phyloP scores from a whole-genome alignment of 1,284 basidiomycete species.

The Earliella scabrosa region DNA sequence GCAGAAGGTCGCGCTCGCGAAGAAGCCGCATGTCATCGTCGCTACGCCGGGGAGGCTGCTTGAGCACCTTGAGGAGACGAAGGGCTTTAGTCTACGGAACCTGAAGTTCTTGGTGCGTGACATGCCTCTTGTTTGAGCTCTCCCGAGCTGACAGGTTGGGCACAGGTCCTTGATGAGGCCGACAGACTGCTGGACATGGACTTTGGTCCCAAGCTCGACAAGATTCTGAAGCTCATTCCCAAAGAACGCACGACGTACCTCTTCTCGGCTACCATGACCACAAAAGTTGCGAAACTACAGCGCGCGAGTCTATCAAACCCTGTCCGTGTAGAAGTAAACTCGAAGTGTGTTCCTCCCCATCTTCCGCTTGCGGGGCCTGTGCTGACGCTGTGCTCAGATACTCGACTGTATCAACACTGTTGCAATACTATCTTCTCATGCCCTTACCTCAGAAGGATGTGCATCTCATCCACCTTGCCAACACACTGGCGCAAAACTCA shows the following conservation, averaged over 20 bases:
- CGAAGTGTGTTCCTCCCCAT: conserved; percentile 68
- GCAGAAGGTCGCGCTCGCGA: conserved; percentile 93
- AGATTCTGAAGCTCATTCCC: conserved; percentile 95
- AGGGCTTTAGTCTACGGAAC: conserved; percentile 90
- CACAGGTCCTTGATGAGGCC: conserved; percentile 94
- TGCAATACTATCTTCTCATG: conserved; percentile 96
- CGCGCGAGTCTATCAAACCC: conserved; percentile 95
- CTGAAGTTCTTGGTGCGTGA: conserved; percentile 86
- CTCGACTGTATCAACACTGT: conserved; percentile 93
- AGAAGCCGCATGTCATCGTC: conserved; percentile 95
- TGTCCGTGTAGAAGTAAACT: conserved; percentile 91
- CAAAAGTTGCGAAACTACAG: conserved; percentile 97
- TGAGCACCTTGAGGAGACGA: conserved; percentile 97
- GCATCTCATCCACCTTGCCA: conserved; percentile 89
- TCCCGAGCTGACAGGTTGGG: no score
- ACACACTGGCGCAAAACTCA: conserved; percentile 89
- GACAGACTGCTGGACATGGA: conserved; percentile 97
- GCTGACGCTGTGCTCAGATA: conserved; percentile 63
- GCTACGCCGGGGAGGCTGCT: conserved; percentile 95
- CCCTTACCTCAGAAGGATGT: conserved; percentile 94
- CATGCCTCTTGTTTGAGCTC: no score
- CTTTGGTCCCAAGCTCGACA: conserved; percentile 97
- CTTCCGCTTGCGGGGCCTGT: neutral
- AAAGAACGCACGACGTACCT: conserved; percentile 95
- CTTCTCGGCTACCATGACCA: conserved; percentile 99